phyloP scores from a whole-genome alignment of 2,329 filamentous ascomycete genomes.

The Fusarium sp. region DNA sequence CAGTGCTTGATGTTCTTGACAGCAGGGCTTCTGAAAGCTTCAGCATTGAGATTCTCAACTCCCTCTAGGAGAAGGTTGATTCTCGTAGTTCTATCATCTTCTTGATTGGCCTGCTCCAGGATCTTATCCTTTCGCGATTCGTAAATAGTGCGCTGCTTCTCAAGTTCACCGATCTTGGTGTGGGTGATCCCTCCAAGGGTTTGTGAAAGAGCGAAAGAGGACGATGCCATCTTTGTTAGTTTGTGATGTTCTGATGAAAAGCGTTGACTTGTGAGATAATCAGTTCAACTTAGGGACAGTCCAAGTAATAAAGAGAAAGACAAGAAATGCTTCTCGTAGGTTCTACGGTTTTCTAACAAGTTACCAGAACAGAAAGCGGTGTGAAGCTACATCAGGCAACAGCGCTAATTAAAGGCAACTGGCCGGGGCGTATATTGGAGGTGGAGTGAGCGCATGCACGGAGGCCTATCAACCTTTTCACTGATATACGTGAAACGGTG shows the following conservation, averaged over 20 bases:
- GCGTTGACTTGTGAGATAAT: fast-evolving
- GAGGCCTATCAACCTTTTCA: background rate
- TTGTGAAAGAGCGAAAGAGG: background rate
- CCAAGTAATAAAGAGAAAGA: background rate
- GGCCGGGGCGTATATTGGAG: background rate
- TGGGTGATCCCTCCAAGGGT: background rate
- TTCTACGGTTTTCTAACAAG: background rate
- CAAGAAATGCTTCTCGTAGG: too few relatives aligned
- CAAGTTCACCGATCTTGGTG: background rate
- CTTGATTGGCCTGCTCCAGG: background rate
- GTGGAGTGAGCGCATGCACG: background rate
- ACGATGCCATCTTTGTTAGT: background rate
- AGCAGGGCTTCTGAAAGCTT: background rate
- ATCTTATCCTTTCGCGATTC: background rate
- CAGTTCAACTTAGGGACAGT: fast-evolving
- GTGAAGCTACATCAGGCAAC: background rate
- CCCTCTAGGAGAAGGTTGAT: background rate
- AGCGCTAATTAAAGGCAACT: background rate
- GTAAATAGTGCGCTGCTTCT: background rate
- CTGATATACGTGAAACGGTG: background rate
- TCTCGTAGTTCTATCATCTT: background rate
- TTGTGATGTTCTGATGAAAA: background rate
- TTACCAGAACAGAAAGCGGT: background rate
- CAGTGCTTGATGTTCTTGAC: slow-evolving; percentile 2
- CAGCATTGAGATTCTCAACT: background rate